phyloP scores from a whole-genome alignment of 164 flowering plant genomes.

The Malania oleifera region DNA sequence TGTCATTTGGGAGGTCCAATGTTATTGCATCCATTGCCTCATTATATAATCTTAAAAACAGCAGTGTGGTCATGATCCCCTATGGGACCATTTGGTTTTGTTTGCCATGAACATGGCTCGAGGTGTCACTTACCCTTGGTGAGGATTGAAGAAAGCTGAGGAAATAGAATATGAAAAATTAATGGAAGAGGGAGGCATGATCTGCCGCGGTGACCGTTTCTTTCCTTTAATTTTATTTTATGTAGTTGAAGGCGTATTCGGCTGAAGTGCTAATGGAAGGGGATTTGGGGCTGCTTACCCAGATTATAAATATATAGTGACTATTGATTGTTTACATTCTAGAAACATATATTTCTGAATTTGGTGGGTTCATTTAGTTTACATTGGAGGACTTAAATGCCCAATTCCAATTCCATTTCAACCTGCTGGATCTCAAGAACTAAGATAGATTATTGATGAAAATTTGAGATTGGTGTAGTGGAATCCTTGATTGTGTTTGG shows the following conservation, averaged over 20 bases:
- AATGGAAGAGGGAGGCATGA: conserved; percentile 17
- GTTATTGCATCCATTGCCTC: conserved; percentile 5
- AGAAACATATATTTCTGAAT: no score
- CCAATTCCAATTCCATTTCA: no score
- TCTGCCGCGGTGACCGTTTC: conserved; percentile 3
- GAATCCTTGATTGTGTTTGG: background rate
- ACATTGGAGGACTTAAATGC: no score
- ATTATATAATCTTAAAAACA: background rate
- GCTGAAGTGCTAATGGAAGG: no score
- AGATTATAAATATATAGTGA: no score
- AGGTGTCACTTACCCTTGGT: conserved; percentile 11
- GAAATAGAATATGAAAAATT: conserved; percentile 8
- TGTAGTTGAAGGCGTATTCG: no score
- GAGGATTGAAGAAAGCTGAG: background rate
- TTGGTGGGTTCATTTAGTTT: no score
- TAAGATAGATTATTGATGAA: background rate
- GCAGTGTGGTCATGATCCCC: conserved; percentile 10
- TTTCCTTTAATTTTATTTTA: background rate
- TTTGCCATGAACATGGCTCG: conserved; percentile 11
- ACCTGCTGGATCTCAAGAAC: no score
- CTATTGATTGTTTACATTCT: no score
- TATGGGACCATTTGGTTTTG: conserved; percentile 19
- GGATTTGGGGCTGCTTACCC: no score
- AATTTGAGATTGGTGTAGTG: background rate
- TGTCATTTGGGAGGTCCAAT: background rate